Evolutionary conservation across 805 yeast species (phyloP).

Genomic region (Starmerella roubikii): DNA sequence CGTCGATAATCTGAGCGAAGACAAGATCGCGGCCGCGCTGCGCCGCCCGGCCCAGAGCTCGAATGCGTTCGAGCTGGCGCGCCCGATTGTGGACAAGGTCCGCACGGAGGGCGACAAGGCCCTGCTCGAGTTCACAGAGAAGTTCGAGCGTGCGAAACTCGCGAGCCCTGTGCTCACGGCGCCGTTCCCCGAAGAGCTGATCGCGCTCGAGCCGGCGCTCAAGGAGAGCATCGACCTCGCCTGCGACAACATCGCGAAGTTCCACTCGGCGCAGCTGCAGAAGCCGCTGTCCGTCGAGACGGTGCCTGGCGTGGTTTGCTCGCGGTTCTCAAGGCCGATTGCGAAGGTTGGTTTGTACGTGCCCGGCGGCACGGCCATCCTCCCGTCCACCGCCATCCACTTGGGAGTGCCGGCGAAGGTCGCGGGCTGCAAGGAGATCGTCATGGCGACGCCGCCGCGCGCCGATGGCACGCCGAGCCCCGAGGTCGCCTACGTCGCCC

Average conservation of each 20-base stretch:
- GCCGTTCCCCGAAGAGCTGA: slow-evolving; percentile 70
- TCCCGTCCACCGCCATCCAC: slow-evolving; percentile 97
- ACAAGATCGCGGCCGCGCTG: slow-evolving; percentile 47
- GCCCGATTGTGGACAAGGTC: slow-evolving; percentile 76
- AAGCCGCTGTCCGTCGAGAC: slow-evolving; percentile 77
- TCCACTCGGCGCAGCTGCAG: slow-evolving; percentile 79
- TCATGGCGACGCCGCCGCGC: slow-evolving; percentile 92
- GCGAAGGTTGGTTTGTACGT: slow-evolving; percentile 90
- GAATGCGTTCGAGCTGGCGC: slow-evolving; percentile 82
- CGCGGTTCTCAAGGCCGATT: slow-evolving; percentile 89
- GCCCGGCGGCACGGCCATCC: slow-evolving; percentile 98
- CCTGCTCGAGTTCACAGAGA: slow-evolving; percentile 72
- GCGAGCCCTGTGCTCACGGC: slow-evolving; percentile 64
- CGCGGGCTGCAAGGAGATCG: slow-evolving; percentile 88
- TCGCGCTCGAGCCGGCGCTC: slow-evolving; percentile 60
- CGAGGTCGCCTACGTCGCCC: slow-evolving; percentile 94
- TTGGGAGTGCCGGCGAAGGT: slow-evolving; percentile 96
- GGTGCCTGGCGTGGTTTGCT: slow-evolving; percentile 83
- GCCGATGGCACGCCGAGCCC: slow-evolving; percentile 87
- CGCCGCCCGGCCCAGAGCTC: slow-evolving; percentile 93
- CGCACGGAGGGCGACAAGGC: slow-evolving; percentile 73
- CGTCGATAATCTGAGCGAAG: slow-evolving; percentile 26
- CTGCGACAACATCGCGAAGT: slow-evolving; percentile 72
- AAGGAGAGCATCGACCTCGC: slow-evolving; percentile 80
- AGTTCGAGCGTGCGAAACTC: slow-evolving; percentile 75